Conservation (phyloP, 1,284 basidiomycete genomes). For the Leucoagaricus sp. region DNA sequence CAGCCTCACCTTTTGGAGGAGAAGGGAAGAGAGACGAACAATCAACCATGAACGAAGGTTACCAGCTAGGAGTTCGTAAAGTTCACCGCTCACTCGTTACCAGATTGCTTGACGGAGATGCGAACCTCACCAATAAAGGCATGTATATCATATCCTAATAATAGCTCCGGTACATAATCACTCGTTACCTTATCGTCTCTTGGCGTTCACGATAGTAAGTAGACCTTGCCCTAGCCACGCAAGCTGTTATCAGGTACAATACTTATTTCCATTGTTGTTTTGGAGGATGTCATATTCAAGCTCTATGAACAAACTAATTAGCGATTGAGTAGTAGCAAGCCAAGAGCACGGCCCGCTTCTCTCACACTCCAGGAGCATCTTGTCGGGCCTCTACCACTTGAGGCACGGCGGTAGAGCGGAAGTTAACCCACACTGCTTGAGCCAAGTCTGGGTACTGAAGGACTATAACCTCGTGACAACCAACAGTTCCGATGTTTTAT, state of each 20-base stretch:
- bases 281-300: too few species aligned
- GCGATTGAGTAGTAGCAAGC: too few species aligned
- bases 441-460: not conserved
- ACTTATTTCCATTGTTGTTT: too few species aligned
- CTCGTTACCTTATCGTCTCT: slow-evolving; percentile 6
- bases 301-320: too few species aligned
- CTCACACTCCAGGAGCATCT: too few species aligned
- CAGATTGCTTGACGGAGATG: slow-evolving; percentile 1
- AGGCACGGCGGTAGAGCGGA: slow-evolving; percentile 2
- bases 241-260: not conserved
- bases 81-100: not conserved
- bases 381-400: not conserved
- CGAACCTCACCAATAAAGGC: not conserved
- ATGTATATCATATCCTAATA: not conserved
- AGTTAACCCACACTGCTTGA: not conserved
- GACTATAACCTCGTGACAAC: not conserved
- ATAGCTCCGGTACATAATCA: not conserved
- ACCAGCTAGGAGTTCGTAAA: too few species aligned
- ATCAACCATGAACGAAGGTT: too few species aligned
- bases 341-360: too few species aligned
- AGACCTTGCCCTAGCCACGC: not conserved
- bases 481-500: not conserved
- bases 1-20: too few species aligned
- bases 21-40: too few species aligned
- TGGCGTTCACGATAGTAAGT: not conserved